Evolutionary conservation across 495 filamentous ascomycete species (phyloP).

Genomic region (Penicillium mononematosum): DNA sequence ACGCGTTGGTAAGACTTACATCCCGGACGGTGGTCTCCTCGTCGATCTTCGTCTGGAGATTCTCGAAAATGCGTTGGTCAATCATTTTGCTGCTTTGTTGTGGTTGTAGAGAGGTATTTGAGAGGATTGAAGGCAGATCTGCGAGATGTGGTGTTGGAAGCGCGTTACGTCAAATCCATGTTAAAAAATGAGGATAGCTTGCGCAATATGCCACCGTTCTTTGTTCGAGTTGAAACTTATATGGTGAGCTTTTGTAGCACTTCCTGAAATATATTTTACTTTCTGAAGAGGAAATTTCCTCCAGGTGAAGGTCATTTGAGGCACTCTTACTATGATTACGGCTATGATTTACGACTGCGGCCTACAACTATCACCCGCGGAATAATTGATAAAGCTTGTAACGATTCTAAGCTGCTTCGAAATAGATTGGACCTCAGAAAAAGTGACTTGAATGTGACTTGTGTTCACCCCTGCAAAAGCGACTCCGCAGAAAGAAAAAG

Average conservation of each 20-base stretch:
- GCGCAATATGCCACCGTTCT: background rate
- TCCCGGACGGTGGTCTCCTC: slow-evolving; percentile 79
- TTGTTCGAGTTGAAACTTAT: background rate
- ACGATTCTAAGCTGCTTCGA: background rate
- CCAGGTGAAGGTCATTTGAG: background rate
- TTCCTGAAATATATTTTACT: background rate
- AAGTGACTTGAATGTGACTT: background rate
- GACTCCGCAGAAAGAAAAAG: slow-evolving; percentile 10
- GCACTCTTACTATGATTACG: background rate
- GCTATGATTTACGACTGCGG: background rate
- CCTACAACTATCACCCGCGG: background rate
- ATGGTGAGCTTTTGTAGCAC: background rate
- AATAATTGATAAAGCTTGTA: background rate
- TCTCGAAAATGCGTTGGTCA: slow-evolving; percentile 79
- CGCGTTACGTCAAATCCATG: slow-evolving; percentile 25
- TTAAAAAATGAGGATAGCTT: background rate
- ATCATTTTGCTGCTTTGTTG: slow-evolving; percentile 48
- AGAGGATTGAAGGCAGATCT: slow-evolving; percentile 13
- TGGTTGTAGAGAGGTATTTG: slow-evolving; percentile 1
- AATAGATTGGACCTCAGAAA: background rate
- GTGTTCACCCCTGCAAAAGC: background rate
- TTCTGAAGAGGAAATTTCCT: background rate
- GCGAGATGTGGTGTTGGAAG: slow-evolving; percentile 17
- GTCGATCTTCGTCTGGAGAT: slow-evolving; percentile 86
- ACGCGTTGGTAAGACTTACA: slow-evolving; percentile 40